Base-by-base conservation (phyloP, 73 alveolate genomes). In the Blepharisma japonicum region DNA sequence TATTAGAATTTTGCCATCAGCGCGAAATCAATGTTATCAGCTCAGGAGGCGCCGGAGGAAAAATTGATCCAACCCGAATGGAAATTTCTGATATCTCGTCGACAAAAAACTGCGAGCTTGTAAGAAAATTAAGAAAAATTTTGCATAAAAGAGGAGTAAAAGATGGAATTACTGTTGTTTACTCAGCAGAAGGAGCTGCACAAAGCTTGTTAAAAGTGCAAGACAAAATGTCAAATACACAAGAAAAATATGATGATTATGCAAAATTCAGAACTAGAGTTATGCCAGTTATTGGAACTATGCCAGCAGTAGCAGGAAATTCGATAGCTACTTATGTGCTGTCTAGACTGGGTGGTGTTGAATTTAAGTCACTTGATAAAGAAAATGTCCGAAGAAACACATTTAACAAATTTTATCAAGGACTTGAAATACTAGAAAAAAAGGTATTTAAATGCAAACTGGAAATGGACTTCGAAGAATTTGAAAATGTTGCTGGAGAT, bases 11-110 rank as follows among this genome's bases (percentile, higher is more conserved):
- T 83, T 94, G 98, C 72, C 71, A 61, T 51, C 23, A 82, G 56
- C 77, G 86, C 18, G 56, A 83, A 14, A 71, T 91, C 11, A 81
- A 81, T 55, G 74, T 94, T 0, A 74, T 91, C 61, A 81, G 91
- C 6, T 87, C 97, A 21, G 84, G 88, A 91, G 98, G 98, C 7
- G 96, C 98, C 39, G 98, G 95, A 20, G 91, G 89, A 54, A 91
- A 91, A 81, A 77, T 84, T 42, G 97, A 94, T 71, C 96, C 96
- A 3, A 91, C 98, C 20, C 81, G 93, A 45, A 77, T 94, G 23
- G 55, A 92, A 68, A 81, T 82, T 49, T 66, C 90, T 83, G 96
- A 94, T 78, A 91, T 94, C 47, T 54, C 61, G 68, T 55, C 50
- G 67, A 88, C 86, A 71, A 68, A 77, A 81, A 79, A 88, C 61